Percentiles rank a stretch among this genome's conserved stretches.
Evolutionary conservation across 805 yeast genomes (phyloP).

Genomic region (Candida succiphila): DNA sequence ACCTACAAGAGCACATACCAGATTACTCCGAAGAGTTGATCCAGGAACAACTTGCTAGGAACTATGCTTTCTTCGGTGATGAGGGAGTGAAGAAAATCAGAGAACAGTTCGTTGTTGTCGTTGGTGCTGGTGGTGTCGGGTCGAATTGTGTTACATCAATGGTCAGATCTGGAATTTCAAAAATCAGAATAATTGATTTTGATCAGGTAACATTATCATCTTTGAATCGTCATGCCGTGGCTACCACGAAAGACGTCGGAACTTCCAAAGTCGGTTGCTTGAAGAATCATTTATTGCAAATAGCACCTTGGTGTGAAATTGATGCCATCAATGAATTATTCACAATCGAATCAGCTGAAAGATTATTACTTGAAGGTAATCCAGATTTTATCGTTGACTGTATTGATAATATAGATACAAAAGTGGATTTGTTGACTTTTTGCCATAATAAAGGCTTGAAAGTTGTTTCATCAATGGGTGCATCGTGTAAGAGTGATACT

Average conservation of each 20-base stretch:
- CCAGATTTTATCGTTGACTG: conserved; percentile 89
- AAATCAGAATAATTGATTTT: conserved; percentile 76
- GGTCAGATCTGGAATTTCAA: conserved; percentile 81
- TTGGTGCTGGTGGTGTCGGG: conserved; percentile 98
- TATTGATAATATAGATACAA: conserved; percentile 95
- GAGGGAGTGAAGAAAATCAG: conserved; percentile 74
- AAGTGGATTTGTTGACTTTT: conserved; percentile 76
- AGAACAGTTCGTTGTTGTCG: conserved; percentile 60
- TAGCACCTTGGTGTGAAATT: conserved; percentile 92
- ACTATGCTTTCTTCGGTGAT: conserved; percentile 84
- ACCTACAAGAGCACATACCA: no score
- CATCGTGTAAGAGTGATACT: conserved; percentile 94
- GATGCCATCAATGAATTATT: conserved; percentile 74
- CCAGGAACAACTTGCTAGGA: conserved; percentile 87
- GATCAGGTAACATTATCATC: conserved; percentile 94
- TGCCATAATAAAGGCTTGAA: conserved; percentile 50
- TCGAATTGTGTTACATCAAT: conserved; percentile 92
- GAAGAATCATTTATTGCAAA: conserved; percentile 49
- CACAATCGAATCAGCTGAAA: conserved; percentile 55
- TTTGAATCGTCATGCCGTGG: conserved; percentile 90
- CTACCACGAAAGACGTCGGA: conserved; percentile 87
- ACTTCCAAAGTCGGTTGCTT: conserved; percentile 80
- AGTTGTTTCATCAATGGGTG: conserved; percentile 93
- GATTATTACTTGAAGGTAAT: conserved; percentile 41
- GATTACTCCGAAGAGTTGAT: conserved; percentile 59